Percentiles rank a stretch among this genome's conserved stretches.
Evolutionary conservation across 805 yeast species (phyloP).

Genomic region (Ogataea allantospora): DNA sequence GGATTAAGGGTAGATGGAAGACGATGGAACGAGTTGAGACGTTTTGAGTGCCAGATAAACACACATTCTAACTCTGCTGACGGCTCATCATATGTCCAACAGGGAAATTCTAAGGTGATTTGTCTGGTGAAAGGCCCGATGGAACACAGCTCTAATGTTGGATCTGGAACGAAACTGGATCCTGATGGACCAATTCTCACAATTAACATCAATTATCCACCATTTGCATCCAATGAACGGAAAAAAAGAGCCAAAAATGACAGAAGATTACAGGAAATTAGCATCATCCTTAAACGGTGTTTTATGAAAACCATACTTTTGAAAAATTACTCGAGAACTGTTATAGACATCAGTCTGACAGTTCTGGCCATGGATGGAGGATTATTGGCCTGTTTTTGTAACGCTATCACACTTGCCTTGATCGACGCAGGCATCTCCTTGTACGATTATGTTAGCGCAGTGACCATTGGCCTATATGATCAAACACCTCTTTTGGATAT

Average conservation of each 20-base stretch:
- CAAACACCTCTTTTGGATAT: constrained; percentile 76
- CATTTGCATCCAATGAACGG: constrained; percentile 77
- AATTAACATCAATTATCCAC: constrained; percentile 69
- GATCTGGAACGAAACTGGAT: constrained; percentile 49
- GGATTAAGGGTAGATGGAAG: constrained; percentile 93
- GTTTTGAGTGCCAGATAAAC: constrained; percentile 75
- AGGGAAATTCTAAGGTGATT: constrained; percentile 85
- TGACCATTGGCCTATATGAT: constrained; percentile 78
- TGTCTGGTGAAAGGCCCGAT: constrained; percentile 87
- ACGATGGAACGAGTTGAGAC: constrained; percentile 89
- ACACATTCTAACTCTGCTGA: constrained; percentile 88
- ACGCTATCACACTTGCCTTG: constrained; percentile 84
- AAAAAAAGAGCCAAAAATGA: constrained; percentile 67
- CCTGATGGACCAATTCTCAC: constrained; percentile 57
- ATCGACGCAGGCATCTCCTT: constrained; percentile 95
- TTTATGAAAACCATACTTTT: constrained; percentile 72
- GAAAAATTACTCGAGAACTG: constrained; percentile 78
- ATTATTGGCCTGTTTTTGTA: constrained; percentile 70
- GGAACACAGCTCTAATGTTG: constrained; percentile 54
- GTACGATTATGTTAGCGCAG: constrained; percentile 84
- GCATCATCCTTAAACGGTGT: constrained; percentile 64
- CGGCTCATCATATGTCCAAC: constrained; percentile 90
- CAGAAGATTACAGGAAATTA: constrained; percentile 64
- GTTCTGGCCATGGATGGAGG: constrained; percentile 93
- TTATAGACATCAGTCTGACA: constrained; percentile 70